A percentile compares a stretch with the other conserved stretches of the same genome.
Conservation (phyloP, 129 eudicot species). For the Ambrosia artemisiifolia region DNA sequence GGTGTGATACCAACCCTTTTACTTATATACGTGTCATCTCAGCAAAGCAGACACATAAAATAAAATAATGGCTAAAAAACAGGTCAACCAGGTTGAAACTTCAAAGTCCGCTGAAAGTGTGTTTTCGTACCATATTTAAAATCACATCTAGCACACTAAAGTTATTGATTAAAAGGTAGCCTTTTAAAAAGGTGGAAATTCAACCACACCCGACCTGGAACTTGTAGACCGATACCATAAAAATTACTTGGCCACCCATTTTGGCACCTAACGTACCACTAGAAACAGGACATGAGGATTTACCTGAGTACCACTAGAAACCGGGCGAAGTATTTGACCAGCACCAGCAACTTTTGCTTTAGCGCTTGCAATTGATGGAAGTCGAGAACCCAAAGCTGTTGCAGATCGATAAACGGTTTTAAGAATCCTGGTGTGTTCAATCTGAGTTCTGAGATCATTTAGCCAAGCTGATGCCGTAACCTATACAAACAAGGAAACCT, state of each 20-base stretch:
- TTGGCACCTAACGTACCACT: background rate
- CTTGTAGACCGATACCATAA: background rate
- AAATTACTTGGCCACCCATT: background rate
- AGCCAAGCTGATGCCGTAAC: constrained; percentile 99
- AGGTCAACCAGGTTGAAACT: background rate
- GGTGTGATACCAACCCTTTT: background rate
- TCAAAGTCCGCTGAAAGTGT: background rate
- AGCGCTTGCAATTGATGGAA: constrained; percentile 96
- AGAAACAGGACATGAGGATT: background rate
- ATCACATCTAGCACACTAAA: background rate
- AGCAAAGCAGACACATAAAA: background rate
- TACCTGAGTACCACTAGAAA: constrained; percentile 95
- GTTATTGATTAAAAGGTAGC: background rate
- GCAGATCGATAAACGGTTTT: constrained; percentile 93
- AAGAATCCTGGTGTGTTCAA: constrained; percentile 83
- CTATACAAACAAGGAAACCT: constrained; percentile 31
- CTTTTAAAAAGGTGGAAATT: background rate
- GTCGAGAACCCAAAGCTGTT: constrained; percentile 92
- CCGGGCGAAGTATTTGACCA: constrained; percentile 88
- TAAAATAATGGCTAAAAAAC: background rate
- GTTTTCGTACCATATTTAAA: background rate
- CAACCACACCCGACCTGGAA: constrained; percentile 1
- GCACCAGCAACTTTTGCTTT: constrained; percentile 95
- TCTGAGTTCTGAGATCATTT: constrained; percentile 85
- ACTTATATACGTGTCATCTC: background rate